Conservation (phyloP, 768 basidiomycete species). For the Boletus sensibilis region DNA sequence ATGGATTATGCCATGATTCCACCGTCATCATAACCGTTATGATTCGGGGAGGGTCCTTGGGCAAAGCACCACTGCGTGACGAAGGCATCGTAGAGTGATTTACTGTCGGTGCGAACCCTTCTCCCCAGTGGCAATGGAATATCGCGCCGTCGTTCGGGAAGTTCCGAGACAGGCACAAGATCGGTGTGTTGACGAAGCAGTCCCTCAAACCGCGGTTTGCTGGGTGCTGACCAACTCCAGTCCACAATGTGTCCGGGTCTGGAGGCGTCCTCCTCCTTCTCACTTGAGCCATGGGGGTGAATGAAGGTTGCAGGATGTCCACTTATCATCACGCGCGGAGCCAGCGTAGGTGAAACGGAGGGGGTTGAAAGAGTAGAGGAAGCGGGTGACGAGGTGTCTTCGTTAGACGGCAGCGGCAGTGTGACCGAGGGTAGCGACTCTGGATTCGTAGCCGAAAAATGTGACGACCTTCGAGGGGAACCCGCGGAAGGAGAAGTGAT, state of each 20-base stretch:
- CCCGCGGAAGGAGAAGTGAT: not conserved
- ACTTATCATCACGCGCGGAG: constrained; percentile 25
- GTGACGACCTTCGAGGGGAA: not conserved
- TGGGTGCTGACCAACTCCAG: constrained; percentile 25
- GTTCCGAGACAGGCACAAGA: constrained; percentile 23
- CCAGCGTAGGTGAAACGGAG: constrained; percentile 17
- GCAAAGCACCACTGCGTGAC: constrained; percentile 72
- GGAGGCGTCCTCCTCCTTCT: not conserved
- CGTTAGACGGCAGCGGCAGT: not conserved
- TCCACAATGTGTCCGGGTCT: constrained; percentile 9
- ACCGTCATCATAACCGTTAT: constrained; percentile 8
- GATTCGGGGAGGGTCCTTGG: constrained; percentile 36
- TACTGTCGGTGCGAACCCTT: constrained; percentile 15
- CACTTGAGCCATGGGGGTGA: not conserved
- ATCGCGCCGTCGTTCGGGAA: constrained; percentile 2
- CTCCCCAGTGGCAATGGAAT: not conserved
- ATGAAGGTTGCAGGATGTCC: constrained; percentile 25
- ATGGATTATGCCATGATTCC: constrained; percentile 22
- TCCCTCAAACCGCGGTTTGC: not conserved
- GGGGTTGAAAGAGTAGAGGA: constrained; percentile 32
- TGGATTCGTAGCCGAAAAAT: not conserved
- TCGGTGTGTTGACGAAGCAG: not conserved
- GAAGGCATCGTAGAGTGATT: constrained; percentile 55
- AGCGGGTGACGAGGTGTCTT: constrained; percentile 22
- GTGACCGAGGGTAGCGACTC: not conserved